phyloP scores from a whole-genome alignment of 441 rosid genomes.

The Aleurites moluccanus region DNA sequence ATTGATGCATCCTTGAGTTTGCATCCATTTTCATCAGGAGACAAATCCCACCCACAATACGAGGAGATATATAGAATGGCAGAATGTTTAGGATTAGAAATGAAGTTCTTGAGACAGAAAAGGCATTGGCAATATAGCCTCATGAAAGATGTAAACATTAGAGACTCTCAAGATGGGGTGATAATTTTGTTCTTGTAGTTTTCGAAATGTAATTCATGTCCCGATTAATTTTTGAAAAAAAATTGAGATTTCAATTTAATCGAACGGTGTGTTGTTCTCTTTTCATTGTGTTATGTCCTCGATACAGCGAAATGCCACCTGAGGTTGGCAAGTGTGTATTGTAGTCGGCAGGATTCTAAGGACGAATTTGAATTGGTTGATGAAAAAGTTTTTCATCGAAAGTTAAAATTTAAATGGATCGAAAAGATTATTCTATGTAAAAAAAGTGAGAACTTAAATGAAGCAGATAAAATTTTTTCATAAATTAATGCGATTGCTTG shows the following conservation, averaged over 20 bases:
- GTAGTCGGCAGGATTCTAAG: slow-evolving; percentile 97
- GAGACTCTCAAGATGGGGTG: neutral
- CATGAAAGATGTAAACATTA: slow-evolving; percentile 3
- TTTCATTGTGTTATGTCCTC: too few species aligned
- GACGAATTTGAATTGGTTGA: too few species aligned
- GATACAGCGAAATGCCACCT: too few species aligned
- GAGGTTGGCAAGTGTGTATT: too few species aligned
- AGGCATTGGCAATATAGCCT: neutral
- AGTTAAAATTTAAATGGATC: too few species aligned
- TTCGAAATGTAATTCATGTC: neutral
- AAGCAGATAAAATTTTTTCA: too few species aligned
- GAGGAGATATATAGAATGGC: slow-evolving; percentile 57
- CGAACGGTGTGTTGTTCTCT: neutral
- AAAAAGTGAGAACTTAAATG: too few species aligned
- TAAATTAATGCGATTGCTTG: too few species aligned
- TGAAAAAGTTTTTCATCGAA: too few species aligned
- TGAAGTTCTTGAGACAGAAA: slow-evolving; percentile 46
- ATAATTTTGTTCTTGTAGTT: neutral
- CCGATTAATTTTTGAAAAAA: neutral
- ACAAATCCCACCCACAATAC: slow-evolving; percentile 54
- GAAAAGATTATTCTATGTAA: too few species aligned
- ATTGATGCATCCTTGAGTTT: slow-evolving; percentile 40
- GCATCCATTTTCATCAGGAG: slow-evolving; percentile 79
- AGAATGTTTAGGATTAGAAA: slow-evolving; percentile 52
- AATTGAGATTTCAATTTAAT: neutral